These are phyloP conservation scores for Rhodotorula sp. DNA, from an alignment of 1,284 basidiomycete genomes.

Conservation along the genomic window DNA sequence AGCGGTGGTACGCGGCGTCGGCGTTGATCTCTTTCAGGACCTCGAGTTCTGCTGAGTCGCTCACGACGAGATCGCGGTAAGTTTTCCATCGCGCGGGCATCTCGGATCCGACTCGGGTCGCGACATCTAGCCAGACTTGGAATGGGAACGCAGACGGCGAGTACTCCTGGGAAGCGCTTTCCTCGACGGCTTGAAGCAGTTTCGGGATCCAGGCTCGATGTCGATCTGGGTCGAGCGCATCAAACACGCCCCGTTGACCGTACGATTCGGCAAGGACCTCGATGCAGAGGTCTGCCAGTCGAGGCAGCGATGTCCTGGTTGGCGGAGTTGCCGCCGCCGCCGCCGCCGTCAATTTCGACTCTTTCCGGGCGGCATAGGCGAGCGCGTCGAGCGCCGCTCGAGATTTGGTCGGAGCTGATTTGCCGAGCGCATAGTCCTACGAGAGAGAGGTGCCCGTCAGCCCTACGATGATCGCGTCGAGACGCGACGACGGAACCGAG, in stretches of 20 bases:
- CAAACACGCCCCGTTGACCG: slow-evolving; percentile 10
- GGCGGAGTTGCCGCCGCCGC: no score
- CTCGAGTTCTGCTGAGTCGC: slow-evolving; percentile 14
- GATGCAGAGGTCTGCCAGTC: slow-evolving; percentile 15
- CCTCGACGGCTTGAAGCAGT: slow-evolving; percentile 5
- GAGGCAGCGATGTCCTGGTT: slow-evolving; percentile 3
- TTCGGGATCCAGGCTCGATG: background rate
- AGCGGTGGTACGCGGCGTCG: slow-evolving; percentile 1
- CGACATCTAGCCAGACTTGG: slow-evolving; percentile 25
- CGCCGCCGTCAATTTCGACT: background rate
- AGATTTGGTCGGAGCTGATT: background rate
- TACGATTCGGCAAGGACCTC: slow-evolving; percentile 16
- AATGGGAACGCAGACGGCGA: slow-evolving; percentile 9
- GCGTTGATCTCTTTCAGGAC: slow-evolving; percentile 16
- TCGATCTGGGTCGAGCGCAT: slow-evolving; percentile 6
- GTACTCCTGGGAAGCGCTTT: background rate
- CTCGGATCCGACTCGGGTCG: slow-evolving; percentile 1
- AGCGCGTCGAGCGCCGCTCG: slow-evolving; percentile 13
- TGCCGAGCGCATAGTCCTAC: slow-evolving; percentile 29
- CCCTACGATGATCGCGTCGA: background rate
- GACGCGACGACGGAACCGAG: background rate
- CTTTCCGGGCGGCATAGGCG: slow-evolving; percentile 2
- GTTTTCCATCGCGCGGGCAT: slow-evolving; percentile 13
- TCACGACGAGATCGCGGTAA: slow-evolving; percentile 23
- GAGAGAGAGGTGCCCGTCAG: no score